Percentiles rank a stretch among this genome's conserved stretches.
Evolutionary conservation across 805 yeast species (phyloP).

Genomic region (Candida railenensis): DNA sequence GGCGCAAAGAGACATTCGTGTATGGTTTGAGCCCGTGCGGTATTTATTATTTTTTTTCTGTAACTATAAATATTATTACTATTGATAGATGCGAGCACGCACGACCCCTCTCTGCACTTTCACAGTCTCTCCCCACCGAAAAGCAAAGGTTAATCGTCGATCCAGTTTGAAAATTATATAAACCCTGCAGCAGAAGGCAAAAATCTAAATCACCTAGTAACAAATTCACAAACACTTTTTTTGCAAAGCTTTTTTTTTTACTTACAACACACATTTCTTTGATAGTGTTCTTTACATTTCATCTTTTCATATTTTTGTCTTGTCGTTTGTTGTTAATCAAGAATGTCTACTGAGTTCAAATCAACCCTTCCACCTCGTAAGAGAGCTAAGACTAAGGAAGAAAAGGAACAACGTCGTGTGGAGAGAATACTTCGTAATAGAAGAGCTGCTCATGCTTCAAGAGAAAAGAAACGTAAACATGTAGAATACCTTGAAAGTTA

Average conservation of each 20-base stretch:
- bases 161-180: constrained; percentile 1
- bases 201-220: neutral
- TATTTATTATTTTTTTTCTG: neutral
- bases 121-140: constrained; percentile 2
- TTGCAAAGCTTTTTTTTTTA: neutral
- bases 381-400: constrained; percentile 94
- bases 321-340: neutral
- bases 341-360: constrained; percentile 25
- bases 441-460: constrained; percentile 95
- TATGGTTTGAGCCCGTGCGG: neutral
- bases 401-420: constrained; percentile 92
- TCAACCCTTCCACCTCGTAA: constrained; percentile 85
- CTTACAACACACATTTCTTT: neutral
- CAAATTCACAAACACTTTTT: neutral
- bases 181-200: constrained; percentile 2
- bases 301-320: too few relatives aligned
- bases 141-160: neutral
- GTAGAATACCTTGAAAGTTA: constrained; percentile 78
- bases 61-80: constrained; percentile 2
- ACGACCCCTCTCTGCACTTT: neutral
- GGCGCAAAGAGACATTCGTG: constrained; percentile 2
- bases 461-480: constrained; percentile 94
- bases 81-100: neutral
- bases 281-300: neutral
- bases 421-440: constrained; percentile 92